Evolutionary conservation across 1,139 yeast genomes (phyloP).

Genomic region (Yamadazyma dendronema): DNA sequence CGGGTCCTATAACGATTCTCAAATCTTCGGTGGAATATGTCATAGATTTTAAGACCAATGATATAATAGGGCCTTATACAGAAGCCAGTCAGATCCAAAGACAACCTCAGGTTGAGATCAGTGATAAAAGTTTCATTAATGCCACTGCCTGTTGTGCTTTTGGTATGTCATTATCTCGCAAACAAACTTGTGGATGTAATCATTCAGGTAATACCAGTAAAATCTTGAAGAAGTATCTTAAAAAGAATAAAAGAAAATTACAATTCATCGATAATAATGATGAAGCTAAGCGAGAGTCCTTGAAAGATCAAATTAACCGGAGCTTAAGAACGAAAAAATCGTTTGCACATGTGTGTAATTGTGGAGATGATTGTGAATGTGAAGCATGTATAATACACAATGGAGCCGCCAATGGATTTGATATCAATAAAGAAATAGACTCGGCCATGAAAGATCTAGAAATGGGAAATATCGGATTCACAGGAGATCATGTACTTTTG

Average conservation of each 20-base stretch:
- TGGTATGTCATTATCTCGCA: no score
- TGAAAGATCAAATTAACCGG: slow-evolving; percentile 23
- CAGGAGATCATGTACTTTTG: neutral
- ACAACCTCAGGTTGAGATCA: slow-evolving; percentile 23
- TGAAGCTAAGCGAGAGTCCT: slow-evolving; percentile 15
- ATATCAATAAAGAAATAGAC: slow-evolving; percentile 4
- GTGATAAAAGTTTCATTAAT: slow-evolving; percentile 36
- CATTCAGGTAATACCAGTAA: slow-evolving; percentile 31
- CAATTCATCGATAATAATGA: slow-evolving; percentile 16
- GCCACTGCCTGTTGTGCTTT: slow-evolving; percentile 33
- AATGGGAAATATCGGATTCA: neutral
- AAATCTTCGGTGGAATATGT: slow-evolving; percentile 52
- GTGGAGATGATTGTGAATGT: slow-evolving; percentile 48
- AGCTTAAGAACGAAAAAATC: slow-evolving; percentile 24
- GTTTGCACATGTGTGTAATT: slow-evolving; percentile 49
- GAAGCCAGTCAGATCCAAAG: slow-evolving; percentile 19
- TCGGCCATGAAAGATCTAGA: slow-evolving; percentile 4
- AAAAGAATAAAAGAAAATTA: slow-evolving; percentile 19
- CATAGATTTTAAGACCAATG: slow-evolving; percentile 46
- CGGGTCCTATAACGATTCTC: slow-evolving; percentile 24
- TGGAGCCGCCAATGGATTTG: slow-evolving; percentile 14
- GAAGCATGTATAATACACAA: slow-evolving; percentile 49
- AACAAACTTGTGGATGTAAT: slow-evolving; percentile 32
- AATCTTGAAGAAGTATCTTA: slow-evolving; percentile 36
- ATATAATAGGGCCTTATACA: slow-evolving; percentile 40